Evolutionary conservation across 257 asterid genomes (phyloP).

Genomic region (Jacaranda copaia): DNA sequence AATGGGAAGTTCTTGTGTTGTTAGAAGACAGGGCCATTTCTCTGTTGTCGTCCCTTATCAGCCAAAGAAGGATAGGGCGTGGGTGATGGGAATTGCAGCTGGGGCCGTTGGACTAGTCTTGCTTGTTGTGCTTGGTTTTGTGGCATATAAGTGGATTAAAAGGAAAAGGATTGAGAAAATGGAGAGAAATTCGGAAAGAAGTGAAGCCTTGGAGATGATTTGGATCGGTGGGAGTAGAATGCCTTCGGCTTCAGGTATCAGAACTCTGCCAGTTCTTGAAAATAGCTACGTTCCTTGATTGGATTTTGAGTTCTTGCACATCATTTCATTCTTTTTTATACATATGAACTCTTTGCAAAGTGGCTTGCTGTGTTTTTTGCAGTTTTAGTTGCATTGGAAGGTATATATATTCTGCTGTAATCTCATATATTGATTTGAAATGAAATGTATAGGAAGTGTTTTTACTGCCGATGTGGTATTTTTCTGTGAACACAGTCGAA

Average conservation of each 20-base stretch:
- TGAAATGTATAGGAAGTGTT: too few species aligned
- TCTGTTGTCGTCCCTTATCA: slow-evolving; percentile 60
- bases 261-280: slow-evolving; percentile 80
- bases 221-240: slow-evolving; percentile 84
- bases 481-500: background rate
- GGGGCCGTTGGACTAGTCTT: slow-evolving; percentile 59
- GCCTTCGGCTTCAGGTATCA: slow-evolving; percentile 75
- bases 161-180: slow-evolving; percentile 48
- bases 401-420: background rate
- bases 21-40: slow-evolving; percentile 69
- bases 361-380: too few species aligned
- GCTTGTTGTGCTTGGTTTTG: slow-evolving; percentile 30
- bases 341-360: background rate
- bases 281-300: slow-evolving; percentile 59
- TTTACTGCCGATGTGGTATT: background rate
- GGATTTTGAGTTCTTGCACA: background rate
- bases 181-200: slow-evolving; percentile 66
- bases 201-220: slow-evolving; percentile 62
- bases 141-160: slow-evolving; percentile 39
- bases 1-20: slow-evolving; percentile 43
- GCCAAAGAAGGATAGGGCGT: slow-evolving; percentile 32
- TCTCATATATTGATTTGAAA: too few species aligned
- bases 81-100: slow-evolving; percentile 60
- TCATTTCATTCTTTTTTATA: background rate
- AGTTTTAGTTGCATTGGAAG: background rate